A percentile compares a stretch with the other conserved stretches of the same genome.
Evolutionary conservation across 306 rosid species (phyloP).

Genomic region (Nissolia schottii): DNA sequence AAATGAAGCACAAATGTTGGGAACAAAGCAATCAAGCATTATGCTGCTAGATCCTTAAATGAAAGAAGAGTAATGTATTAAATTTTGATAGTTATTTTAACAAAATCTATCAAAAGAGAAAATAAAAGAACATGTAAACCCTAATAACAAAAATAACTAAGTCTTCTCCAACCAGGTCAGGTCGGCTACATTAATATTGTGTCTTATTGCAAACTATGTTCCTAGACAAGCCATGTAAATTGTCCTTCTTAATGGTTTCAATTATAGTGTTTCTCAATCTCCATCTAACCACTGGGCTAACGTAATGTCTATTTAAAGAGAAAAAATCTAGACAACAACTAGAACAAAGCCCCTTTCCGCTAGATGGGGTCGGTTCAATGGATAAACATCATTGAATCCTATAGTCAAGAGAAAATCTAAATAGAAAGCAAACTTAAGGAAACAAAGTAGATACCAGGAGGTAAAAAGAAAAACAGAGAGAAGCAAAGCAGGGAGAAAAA

Average conservation of each 20-base stretch:
- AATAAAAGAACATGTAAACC: neutral
- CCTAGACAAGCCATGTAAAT: too few relatives aligned
- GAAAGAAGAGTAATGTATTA: neutral
- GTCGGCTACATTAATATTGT: neutral
- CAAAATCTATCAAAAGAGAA: neutral
- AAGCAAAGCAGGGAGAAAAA: neutral
- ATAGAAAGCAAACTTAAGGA: neutral
- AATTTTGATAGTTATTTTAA: neutral
- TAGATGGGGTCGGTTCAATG: too few relatives aligned
- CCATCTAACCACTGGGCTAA: too few relatives aligned
- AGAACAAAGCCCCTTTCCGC: too few relatives aligned
- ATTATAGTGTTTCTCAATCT: too few relatives aligned
- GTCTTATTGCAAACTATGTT: too few relatives aligned
- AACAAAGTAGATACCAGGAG: neutral
- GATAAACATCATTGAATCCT: too few relatives aligned
- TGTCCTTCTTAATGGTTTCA: too few relatives aligned
- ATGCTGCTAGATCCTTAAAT: neutral
- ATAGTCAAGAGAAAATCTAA: neutral
- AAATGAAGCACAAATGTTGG: neutral
- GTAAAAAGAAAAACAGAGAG: neutral
- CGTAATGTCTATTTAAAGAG: too few relatives aligned
- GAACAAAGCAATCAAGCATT: conserved; percentile 4
- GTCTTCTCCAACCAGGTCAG: neutral
- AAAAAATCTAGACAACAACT: too few relatives aligned
- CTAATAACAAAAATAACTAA: neutral